Evolutionary conservation across 495 filamentous ascomycete genomes (phyloP), one percentile per base, ranked within the genome.

Genomic region (Astrocystis sublimbata): DNA sequence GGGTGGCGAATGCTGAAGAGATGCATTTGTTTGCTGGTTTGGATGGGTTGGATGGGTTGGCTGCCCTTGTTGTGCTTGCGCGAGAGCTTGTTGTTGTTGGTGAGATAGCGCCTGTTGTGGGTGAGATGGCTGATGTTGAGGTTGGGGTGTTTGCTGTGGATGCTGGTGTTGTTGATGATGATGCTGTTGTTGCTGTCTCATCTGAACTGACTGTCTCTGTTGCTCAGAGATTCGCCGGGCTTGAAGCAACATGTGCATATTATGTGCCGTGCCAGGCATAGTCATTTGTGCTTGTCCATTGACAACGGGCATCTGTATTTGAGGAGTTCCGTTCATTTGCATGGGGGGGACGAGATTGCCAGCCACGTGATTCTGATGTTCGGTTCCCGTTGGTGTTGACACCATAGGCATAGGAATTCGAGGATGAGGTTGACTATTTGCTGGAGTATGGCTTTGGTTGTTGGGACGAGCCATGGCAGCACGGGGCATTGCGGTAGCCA

Each of bases 241-340:
- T 59, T 81, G 81, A 62, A 83, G 66, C 60, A 83, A 75, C 49
- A 83, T 70, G 56, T 77, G 76, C 38, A 83, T 73, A 51, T 90
- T 85, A 23, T 81, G 77, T 71, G 88, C 84, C n/a, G 83, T 58
- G 59, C 81, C 86, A 10, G 83, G 86, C 75, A 92, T 88, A 6
- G 85, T 81, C 66, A 89, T 77, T 13, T 87, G 75, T 41, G 84
- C 75, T 73, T 81, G 86, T 65, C 76, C 86, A 71, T 78, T 85
- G 66, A 82, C 80, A 57, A 73, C 80, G 69, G 76, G 79, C 49
- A 88, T 87, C 79, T 96, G 91, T 33, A 87, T 86, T 42, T 87
- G 90, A 46, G 88, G 86, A 62, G 92, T 80, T 67, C 86, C 85
- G 66, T 88, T 87, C 79, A 89, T 84, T 26, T 81, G 81, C 72